Percentiles rank a stretch among this genome's conserved stretches.
phyloP scores from a whole-genome alignment of 192 early-diverging fungal genomes.

The Mortierella antarctica region DNA sequence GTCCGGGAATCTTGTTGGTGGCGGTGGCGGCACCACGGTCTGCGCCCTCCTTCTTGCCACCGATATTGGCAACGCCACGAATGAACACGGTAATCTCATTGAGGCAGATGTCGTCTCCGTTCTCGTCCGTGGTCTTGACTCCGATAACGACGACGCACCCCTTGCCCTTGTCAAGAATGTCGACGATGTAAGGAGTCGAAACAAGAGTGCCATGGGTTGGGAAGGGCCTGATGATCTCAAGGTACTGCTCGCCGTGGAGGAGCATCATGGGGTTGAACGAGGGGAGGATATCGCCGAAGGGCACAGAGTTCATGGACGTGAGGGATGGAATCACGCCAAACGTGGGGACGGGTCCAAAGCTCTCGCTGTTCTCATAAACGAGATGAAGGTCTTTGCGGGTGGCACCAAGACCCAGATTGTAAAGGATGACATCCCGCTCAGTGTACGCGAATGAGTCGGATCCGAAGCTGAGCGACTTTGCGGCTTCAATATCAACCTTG shows the following conservation, averaged over 20 bases:
- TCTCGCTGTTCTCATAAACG: conserved; percentile 92
- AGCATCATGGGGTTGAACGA: conserved; percentile 96
- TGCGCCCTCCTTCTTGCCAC: conserved; percentile 76
- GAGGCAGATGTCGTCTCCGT: conserved; percentile 80
- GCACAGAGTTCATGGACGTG: conserved; percentile 69
- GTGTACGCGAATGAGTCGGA: conserved; percentile 76
- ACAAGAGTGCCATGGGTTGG: conserved; percentile 86
- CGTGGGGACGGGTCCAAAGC: conserved; percentile 90
- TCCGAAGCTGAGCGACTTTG: conserved; percentile 67
- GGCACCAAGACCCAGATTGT: conserved; percentile 95
- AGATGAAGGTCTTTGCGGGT: conserved; percentile 85
- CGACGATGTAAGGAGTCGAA: conserved; percentile 82
- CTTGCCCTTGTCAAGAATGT: conserved; percentile 98
- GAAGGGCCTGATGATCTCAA: conserved; percentile 86
- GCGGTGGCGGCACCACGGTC: conserved; percentile 86
- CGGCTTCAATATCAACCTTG: conserved; percentile 71
- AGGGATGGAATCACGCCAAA: conserved; percentile 92
- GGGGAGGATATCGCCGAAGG: conserved; percentile 78
- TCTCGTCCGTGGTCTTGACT: conserved; percentile 82
- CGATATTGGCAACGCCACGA: conserved; percentile 93
- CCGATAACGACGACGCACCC: conserved; percentile 85
- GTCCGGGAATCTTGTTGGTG: conserved; percentile 80
- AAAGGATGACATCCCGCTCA: conserved; percentile 92
- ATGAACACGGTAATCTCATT: conserved; percentile 95
- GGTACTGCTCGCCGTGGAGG: conserved; percentile 98